phyloP scores from a whole-genome alignment of 2,329 filamentous ascomycete species.

The Aspergillus aculeatus region DNA sequence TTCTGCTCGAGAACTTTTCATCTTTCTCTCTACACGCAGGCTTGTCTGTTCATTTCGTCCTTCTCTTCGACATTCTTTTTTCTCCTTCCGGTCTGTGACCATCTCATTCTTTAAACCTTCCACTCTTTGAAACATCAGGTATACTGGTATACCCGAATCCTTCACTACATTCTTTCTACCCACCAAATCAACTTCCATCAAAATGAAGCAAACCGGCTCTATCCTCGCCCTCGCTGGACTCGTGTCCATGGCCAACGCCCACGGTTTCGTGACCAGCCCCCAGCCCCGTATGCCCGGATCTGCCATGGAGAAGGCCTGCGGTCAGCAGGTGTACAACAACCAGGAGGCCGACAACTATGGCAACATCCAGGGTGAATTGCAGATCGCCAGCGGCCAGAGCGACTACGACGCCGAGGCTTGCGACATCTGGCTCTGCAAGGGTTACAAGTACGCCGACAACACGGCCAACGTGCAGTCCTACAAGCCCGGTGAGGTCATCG shows the following conservation, averaged over 20 bases:
- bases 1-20: background rate
- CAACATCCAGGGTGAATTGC: slow-evolving; percentile 57
- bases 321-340: slow-evolving; percentile 55
- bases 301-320: slow-evolving; percentile 54
- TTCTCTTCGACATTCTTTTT: slow-evolving; percentile 20
- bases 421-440: slow-evolving; percentile 59
- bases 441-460: slow-evolving; percentile 58
- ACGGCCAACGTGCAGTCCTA: slow-evolving; percentile 53
- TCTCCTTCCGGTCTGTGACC: slow-evolving; percentile 22
- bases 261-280: slow-evolving; percentile 55
- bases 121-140: slow-evolving; percentile 15
- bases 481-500: slow-evolving; percentile 47
- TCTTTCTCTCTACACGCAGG: slow-evolving; percentile 18
- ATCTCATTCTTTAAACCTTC: slow-evolving; percentile 17
- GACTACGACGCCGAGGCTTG: slow-evolving; percentile 52
- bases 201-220: slow-evolving; percentile 46
- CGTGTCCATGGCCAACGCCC: slow-evolving; percentile 49
- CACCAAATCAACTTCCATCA: slow-evolving; percentile 17
- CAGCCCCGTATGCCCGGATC: slow-evolving; percentile 51
- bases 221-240: slow-evolving; percentile 46
- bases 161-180: slow-evolving; percentile 8
- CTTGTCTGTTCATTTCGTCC: slow-evolving; percentile 15
- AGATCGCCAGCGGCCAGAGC: slow-evolving; percentile 47
- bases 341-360: slow-evolving; percentile 55
- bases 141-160: slow-evolving; percentile 27